A percentile compares a stretch with the other conserved stretches of the same genome.
Conservation (phyloP, 345 rosid genomes). For the Camelina hispida region DNA sequence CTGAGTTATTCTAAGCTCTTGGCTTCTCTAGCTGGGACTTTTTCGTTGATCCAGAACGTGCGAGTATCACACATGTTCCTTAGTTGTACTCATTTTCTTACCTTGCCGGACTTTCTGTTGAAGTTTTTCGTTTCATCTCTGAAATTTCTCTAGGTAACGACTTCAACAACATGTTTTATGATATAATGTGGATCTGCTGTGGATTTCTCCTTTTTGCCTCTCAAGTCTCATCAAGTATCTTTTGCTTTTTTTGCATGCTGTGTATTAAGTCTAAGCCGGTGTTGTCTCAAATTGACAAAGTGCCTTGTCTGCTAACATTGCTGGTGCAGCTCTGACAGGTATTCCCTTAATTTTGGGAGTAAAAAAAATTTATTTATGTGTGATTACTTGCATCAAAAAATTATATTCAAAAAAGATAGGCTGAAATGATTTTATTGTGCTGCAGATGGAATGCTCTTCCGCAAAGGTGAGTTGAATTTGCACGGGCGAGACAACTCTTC, state of each 20-base stretch:
- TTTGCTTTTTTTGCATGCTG: neutral
- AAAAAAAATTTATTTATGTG: neutral
- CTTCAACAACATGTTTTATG: constrained; percentile 2
- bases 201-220: neutral
- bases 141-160: constrained; percentile 7
- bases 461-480: constrained; percentile 20
- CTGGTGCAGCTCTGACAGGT: neutral
- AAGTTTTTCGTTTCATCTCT: neutral
- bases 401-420: neutral
- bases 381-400: neutral
- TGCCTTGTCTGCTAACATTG: constrained; percentile 3
- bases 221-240: constrained; percentile 4
- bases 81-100: neutral
- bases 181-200: constrained; percentile 21
- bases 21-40: constrained; percentile 8
- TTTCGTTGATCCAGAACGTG: neutral
- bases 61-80: neutral
- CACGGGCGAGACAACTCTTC: constrained; percentile 1
- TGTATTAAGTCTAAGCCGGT: neutral
- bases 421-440: constrained; percentile 13
- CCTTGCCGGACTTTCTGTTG: neutral
- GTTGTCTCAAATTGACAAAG: neutral
- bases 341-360: neutral
- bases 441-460: neutral
- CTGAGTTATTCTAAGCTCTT: constrained; percentile 1